Conservation (phyloP, 179 eudicot species). For the Gypsophila paniculata region DNA sequence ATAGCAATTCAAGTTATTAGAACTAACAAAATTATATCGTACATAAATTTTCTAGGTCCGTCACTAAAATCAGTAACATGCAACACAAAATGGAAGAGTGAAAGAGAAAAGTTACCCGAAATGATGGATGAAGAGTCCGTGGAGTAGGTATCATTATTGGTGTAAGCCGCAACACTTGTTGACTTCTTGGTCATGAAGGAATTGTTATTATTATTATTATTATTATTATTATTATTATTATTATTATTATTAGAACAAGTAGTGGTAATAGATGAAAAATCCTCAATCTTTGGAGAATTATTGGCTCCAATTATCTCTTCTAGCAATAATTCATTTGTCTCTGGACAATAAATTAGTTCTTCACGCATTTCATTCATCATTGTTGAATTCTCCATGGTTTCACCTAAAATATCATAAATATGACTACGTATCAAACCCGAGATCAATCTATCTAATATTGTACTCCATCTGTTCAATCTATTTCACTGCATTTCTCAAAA, state of each 20-base stretch:
- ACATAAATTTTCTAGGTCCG: not conserved
- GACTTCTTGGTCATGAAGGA: slow-evolving; percentile 13
- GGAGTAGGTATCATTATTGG: slow-evolving; percentile 26
- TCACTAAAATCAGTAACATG: not conserved
- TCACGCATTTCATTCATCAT: slow-evolving; percentile 18
- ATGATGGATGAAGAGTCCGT: slow-evolving; percentile 29
- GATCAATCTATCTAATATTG: not conserved
- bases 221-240: too few species aligned
- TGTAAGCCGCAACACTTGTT: slow-evolving; percentile 18
- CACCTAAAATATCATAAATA: slow-evolving; percentile 10
- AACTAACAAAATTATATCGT: not conserved
- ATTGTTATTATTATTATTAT: not conserved
- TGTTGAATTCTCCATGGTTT: slow-evolving; percentile 13
- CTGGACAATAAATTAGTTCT: slow-evolving; percentile 10
- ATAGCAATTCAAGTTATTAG: not conserved
- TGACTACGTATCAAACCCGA: not conserved
- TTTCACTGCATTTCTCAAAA: too few species aligned
- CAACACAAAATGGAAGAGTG: not conserved
- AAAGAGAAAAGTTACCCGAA: slow-evolving; percentile 16
- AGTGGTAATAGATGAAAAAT: slow-evolving; percentile 15
- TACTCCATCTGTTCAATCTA: too few species aligned
- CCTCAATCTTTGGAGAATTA: slow-evolving; percentile 16
- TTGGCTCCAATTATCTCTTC: slow-evolving; percentile 20
- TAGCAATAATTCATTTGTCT: slow-evolving; percentile 6
- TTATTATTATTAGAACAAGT: not conserved